Conservation (phyloP, 169 alveolate species). For the Cryptosporidium bovis region DNA sequence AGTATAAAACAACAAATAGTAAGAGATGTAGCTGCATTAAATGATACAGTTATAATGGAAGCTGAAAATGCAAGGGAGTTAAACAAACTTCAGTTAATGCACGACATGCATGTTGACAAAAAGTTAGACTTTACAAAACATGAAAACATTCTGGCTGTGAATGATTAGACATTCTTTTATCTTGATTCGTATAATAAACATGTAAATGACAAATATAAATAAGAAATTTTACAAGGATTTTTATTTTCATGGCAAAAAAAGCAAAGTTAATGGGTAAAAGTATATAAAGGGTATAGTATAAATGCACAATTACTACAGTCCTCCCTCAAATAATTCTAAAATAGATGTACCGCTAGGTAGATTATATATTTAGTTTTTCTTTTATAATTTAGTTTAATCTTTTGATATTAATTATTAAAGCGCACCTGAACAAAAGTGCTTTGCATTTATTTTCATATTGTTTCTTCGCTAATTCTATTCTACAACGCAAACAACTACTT, state of each 20-base stretch:
- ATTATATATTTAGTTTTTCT: too few species aligned
- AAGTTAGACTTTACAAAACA: slow-evolving; percentile 51
- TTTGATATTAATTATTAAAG: too few species aligned
- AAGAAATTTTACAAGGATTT: not conserved
- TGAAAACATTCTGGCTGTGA: slow-evolving; percentile 62
- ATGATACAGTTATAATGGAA: slow-evolving; percentile 38
- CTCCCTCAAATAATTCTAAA: not conserved
- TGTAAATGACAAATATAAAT: too few species aligned
- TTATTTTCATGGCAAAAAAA: not conserved
- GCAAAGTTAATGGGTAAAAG: not conserved
- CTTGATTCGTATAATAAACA: not conserved
- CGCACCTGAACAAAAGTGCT: too few species aligned
- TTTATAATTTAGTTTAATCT: too few species aligned
- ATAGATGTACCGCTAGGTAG: too few species aligned
- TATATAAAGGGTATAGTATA: not conserved
- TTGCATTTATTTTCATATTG: too few species aligned
- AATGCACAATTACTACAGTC: not conserved
- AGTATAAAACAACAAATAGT: slow-evolving; percentile 57
- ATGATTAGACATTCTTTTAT: not conserved
- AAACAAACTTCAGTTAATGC: slow-evolving; percentile 31
- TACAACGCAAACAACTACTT: too few species aligned
- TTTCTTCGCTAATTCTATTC: too few species aligned
- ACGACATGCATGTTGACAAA: slow-evolving; percentile 41
- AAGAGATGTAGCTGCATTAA: slow-evolving; percentile 64
- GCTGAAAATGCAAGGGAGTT: slow-evolving; percentile 51